These are phyloP conservation scores for Dispira simplex DNA, from an alignment of 192 early-diverging fungal species.

Conservation along the genomic window DNA sequence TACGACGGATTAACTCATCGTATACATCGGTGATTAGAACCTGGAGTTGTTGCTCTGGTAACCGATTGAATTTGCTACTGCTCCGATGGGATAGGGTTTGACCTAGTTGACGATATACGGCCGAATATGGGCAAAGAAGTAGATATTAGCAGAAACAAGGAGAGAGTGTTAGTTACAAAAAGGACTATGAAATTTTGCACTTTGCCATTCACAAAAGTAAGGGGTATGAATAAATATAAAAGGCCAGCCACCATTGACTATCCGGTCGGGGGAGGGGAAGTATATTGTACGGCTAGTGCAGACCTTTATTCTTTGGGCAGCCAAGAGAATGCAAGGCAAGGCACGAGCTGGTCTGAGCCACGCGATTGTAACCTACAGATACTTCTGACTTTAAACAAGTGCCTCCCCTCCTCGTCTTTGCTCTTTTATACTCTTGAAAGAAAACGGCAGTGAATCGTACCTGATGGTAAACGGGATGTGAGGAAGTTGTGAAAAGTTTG, in stretches of 20 bases:
- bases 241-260: no score
- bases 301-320: background rate
- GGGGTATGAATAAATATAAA: no score
- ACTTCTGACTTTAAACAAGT: background rate
- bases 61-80: conserved; percentile 49
- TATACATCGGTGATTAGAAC: conserved; percentile 93
- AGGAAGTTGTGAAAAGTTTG: conserved; percentile 6
- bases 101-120: background rate
- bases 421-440: background rate
- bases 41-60: conserved; percentile 73
- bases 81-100: background rate
- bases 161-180: no score
- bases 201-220: no score
- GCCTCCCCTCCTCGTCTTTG: background rate
- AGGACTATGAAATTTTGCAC: no score
- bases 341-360: background rate
- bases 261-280: no score
- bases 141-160: background rate
- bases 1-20: conserved; percentile 76
- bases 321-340: background rate
- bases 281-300: background rate
- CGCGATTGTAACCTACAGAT: background rate
- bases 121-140: background rate
- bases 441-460: background rate
- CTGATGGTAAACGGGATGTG: conserved; percentile 5